These are phyloP conservation scores for Ceratocystis destructans DNA, from an alignment of 2,329 filamentous ascomycete species.

Conservation along the genomic window DNA sequence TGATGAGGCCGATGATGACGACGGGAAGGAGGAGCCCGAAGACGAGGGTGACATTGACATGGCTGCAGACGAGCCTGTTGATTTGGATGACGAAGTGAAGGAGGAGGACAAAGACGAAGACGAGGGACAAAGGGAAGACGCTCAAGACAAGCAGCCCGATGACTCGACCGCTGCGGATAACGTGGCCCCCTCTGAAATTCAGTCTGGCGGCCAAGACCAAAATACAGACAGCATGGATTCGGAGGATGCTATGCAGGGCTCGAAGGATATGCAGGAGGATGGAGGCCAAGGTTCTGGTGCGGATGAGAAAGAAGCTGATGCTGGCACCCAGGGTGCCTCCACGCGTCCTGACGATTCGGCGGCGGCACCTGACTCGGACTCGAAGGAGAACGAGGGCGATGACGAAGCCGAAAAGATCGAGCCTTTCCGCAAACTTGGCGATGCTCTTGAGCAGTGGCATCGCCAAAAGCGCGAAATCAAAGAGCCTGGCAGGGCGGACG, in stretches of 20 bases:
- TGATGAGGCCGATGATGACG: constrained; percentile 23
- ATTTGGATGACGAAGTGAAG: constrained; percentile 27
- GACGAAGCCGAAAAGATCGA: constrained; percentile 39
- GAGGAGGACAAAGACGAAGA: constrained; percentile 24
- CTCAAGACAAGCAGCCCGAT: constrained; percentile 25
- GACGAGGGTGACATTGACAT: constrained; percentile 19
- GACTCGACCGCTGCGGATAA: constrained; percentile 31
- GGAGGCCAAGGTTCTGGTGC: constrained; percentile 52
- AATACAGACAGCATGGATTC: constrained; percentile 49
- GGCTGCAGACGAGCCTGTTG: constrained; percentile 21
- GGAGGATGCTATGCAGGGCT: constrained; percentile 45
- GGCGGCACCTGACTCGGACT: constrained; percentile 32
- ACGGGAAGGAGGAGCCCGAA: constrained; percentile 25
- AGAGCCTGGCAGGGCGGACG: constrained; percentile 27
- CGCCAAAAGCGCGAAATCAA: constrained; percentile 73
- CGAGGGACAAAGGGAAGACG: constrained; percentile 41
- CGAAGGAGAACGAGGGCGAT: constrained; percentile 33
- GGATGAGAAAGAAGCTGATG: constrained; percentile 48
- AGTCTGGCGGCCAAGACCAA: constrained; percentile 41
- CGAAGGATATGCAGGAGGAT: constrained; percentile 50
- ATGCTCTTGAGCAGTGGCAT: constrained; percentile 87
- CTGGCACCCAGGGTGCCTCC: constrained; percentile 47
- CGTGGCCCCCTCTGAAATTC: constrained; percentile 32
- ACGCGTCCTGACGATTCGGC: constrained; percentile 35
- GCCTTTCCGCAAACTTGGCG: constrained; percentile 87